Conservation (phyloP, 164 flowering plant genomes). For the Platanus orientalis region DNA sequence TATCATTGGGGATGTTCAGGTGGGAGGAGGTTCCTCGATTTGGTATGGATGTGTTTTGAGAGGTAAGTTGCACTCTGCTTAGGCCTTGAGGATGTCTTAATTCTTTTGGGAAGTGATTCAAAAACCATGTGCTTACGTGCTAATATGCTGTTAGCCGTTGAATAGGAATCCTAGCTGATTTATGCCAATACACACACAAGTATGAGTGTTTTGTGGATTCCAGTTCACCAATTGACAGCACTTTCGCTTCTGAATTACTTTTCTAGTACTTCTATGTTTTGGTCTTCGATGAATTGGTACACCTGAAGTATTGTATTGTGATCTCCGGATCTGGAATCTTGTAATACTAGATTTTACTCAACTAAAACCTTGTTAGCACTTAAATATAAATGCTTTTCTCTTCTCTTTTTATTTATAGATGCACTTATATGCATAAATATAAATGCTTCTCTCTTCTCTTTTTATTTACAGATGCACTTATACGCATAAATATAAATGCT, state of each 20-base stretch:
- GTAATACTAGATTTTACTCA: not conserved
- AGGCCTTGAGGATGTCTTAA: too few relatives aligned
- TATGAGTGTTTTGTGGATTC: too few relatives aligned
- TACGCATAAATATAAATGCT: too few relatives aligned
- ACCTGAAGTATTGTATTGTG: not conserved
- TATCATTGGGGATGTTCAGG: slow-evolving; percentile 75
- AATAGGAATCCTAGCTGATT: too few relatives aligned
- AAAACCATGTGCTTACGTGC: too few relatives aligned
- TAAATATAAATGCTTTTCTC: not conserved
- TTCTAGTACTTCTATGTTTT: not conserved
- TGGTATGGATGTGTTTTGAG: slow-evolving; percentile 96
- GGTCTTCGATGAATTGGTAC: not conserved
- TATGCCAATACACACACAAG: too few relatives aligned
- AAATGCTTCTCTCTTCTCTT: not conserved
- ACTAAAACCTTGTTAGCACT: not conserved
- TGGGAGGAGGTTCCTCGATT: slow-evolving; percentile 76
- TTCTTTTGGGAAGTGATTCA: too few relatives aligned
- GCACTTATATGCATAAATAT: too few relatives aligned
- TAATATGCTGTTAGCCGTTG: too few relatives aligned
- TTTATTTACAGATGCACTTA: not conserved
- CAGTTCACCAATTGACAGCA: too few relatives aligned
- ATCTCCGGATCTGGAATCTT: not conserved
- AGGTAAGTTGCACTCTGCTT: slow-evolving; percentile 45
- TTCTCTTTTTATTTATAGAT: too few relatives aligned
- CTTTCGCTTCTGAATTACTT: not conserved